Percentiles rank a stretch among this genome's conserved stretches.
These are phyloP conservation scores for Chlorella sp. DNA, from an alignment of 139 green algal genomes.

Conservation along the genomic window DNA sequence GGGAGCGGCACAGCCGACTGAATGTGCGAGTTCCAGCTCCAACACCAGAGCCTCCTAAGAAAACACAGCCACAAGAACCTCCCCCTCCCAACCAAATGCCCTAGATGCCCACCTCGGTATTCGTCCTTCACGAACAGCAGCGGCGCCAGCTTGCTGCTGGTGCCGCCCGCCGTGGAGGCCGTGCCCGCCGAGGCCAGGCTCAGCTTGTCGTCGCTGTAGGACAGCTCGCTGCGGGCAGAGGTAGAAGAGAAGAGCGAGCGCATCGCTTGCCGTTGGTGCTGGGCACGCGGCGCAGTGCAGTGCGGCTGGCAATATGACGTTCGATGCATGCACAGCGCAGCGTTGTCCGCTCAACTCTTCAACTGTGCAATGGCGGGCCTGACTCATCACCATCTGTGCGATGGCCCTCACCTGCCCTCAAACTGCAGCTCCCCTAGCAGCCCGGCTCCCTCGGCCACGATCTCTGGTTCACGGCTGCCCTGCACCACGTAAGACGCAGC, in stretches of 20 bases:
- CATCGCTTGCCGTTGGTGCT: too few species aligned
- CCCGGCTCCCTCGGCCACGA: background rate
- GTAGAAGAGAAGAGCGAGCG: too few species aligned
- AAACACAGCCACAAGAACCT: background rate
- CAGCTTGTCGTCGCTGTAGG: conserved; percentile 23
- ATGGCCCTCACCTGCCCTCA: too few species aligned
- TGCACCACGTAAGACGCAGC: background rate
- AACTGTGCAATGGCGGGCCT: too few species aligned
- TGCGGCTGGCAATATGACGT: too few species aligned
- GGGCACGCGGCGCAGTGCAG: too few species aligned
- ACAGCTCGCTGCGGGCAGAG: background rate
- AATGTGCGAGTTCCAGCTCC: background rate
- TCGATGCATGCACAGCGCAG: too few species aligned
- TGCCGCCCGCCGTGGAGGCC: background rate
- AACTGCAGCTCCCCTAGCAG: conserved; percentile 7
- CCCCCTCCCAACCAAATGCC: background rate
- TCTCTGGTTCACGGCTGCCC: background rate
- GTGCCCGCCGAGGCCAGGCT: conserved; percentile 27
- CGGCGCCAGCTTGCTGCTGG: background rate
- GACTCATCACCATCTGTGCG: too few species aligned
- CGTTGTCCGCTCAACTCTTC: too few species aligned
- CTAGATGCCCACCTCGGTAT: conserved; percentile 18
- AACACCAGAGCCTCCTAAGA: background rate
- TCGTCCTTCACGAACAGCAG: conserved; percentile 40
- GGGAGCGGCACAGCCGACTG: background rate